Evolutionary conservation across 257 asterid species (phyloP).

Genomic region (Fraxinus quadrangulata): DNA sequence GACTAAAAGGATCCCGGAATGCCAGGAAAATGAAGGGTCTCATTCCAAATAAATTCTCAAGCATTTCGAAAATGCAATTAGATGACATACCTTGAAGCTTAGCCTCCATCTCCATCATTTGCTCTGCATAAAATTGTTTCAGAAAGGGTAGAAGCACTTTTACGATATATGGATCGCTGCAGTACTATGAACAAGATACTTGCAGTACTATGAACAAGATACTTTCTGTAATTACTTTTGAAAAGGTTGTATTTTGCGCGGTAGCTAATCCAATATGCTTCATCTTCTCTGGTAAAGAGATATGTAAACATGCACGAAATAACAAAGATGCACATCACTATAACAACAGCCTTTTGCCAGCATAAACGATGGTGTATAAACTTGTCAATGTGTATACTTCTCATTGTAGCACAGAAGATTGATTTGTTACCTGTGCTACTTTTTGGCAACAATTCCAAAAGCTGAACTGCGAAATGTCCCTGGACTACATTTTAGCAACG

Average conservation of each 20-base stretch:
- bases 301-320: not conserved
- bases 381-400: not conserved
- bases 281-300: not conserved
- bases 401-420: not conserved
- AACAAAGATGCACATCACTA: not conserved
- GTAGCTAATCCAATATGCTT: not conserved
- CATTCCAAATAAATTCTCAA: not conserved
- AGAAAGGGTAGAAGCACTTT: conserved; percentile 52
- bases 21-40: no score
- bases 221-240: not conserved
- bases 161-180: conserved; percentile 32
- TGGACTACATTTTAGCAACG: conserved; percentile 26
- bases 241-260: not conserved
- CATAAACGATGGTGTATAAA: not conserved
- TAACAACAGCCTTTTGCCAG: not conserved
- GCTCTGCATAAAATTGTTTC: conserved; percentile 48
- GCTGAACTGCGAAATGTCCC: not conserved
- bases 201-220: not conserved
- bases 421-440: not conserved
- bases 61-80: not conserved
- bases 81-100: conserved; percentile 30
- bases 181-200: no score
- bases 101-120: conserved; percentile 49
- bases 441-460: not conserved
- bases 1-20: not conserved